phyloP scores from a whole-genome alignment of 768 basidiomycete genomes.

The Chalciporus sphaerocephalus region DNA sequence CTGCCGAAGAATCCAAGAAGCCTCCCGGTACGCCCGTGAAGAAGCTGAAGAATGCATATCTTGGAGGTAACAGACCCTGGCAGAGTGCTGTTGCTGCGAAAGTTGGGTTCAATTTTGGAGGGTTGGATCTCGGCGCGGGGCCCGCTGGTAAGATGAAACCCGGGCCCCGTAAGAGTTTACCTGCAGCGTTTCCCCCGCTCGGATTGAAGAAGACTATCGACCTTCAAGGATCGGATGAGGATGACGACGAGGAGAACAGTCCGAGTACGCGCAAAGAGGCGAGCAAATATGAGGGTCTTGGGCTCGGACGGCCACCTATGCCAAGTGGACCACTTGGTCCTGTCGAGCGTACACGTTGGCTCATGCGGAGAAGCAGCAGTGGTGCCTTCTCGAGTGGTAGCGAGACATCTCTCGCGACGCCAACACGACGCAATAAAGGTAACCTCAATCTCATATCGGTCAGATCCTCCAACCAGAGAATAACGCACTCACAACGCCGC shows the following conservation, averaged over 20 bases:
- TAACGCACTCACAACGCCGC: conserved; percentile 1
- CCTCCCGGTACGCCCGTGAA: conserved; percentile 83
- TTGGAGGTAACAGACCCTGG: conserved; percentile 64
- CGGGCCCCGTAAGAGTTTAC: conserved; percentile 67
- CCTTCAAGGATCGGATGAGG: conserved; percentile 50
- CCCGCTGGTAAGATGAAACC: conserved; percentile 41
- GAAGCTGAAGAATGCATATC: conserved; percentile 55
- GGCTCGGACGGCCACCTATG: conserved; percentile 54
- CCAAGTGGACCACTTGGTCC: conserved; percentile 29
- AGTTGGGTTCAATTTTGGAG: conserved; percentile 49
- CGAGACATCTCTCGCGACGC: conserved; percentile 58
- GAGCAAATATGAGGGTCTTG: conserved; percentile 58
- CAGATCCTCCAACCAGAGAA: not conserved
- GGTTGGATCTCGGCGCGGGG: conserved; percentile 34
- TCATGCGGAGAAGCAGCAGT: conserved; percentile 76
- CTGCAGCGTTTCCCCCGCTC: conserved; percentile 60
- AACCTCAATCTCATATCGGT: conserved; percentile 42
- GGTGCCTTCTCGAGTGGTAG: conserved; percentile 78
- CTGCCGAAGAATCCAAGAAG: conserved; percentile 46
- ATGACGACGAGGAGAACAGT: conserved; percentile 60
- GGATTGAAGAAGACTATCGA: conserved; percentile 27
- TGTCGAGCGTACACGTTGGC: conserved; percentile 49
- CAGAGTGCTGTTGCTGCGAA: conserved; percentile 75
- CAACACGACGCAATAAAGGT: conserved; percentile 52
- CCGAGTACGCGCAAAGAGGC: conserved; percentile 52